Evolutionary conservation across 1,139 yeast genomes (phyloP), one percentile per base, ranked within the genome.

Genomic region (Candida sp.): DNA sequence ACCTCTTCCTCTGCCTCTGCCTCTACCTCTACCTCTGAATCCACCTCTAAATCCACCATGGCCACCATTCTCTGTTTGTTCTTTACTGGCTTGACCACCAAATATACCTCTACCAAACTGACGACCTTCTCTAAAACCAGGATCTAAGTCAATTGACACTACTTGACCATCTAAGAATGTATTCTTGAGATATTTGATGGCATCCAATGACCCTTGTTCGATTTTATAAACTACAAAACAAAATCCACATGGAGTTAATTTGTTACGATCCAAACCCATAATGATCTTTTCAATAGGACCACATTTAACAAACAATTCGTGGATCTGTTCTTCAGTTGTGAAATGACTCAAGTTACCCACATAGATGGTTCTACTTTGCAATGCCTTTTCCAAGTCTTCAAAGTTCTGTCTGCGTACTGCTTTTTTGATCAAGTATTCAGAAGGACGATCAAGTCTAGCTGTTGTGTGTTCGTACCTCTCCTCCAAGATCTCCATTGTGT

Each of bases 201-300:
- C 88, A 51, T 85, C 81, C 38, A 89, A 69, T 0, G 97, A 89
- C 41, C 87, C 90, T 39, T 75, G 74, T 44, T 83, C 83, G 11
- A 72, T 64, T 44, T 75, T 75, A 61, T 83, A 93, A 39, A 88
- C 84, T 30, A 91, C 90, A 63, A 91, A 91, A 59, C 97, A 90
- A 64, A 91, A 91, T 29, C 98, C 99, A 61, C 98, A 90, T 1
- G 98, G 98, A 0, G 97, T 89, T 56, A 84, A 81, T 52, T 86
- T 84, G 59, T 84, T 84, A 49, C 97, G 76, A 60, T 93, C 97
- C 42, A 91, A 75, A 0, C 99, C 99, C 98, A 93, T 91, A 46
- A 91, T 82, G 38, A 90, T 87, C 54, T 86, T 74, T 49, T 81
- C 81, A 33, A 91, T 82, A 8, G 77, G 69, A 1, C 98, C 99